Evolutionary conservation across 345 rosid species (phyloP).

Genomic region (Salix suchowensis): DNA sequence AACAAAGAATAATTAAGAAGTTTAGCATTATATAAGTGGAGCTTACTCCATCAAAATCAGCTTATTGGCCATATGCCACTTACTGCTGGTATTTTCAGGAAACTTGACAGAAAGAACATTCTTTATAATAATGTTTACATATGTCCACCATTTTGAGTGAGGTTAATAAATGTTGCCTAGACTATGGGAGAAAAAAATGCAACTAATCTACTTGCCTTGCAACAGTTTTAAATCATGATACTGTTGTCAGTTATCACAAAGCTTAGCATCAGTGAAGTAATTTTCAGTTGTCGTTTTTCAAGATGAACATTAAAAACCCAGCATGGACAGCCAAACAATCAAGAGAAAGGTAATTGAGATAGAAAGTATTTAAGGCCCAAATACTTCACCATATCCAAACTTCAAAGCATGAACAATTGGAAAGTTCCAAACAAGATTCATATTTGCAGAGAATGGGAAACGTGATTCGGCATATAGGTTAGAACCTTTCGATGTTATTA

Average conservation of each 20-base stretch:
- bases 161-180: not conserved
- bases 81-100: not conserved
- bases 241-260: not conserved
- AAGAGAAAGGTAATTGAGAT: not conserved
- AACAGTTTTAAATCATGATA: not conserved
- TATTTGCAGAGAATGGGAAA: not conserved
- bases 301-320: not conserved
- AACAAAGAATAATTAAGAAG: not conserved
- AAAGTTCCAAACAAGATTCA: not conserved
- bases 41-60: not conserved
- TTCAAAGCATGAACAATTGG: not conserved
- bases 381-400: not conserved
- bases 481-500: not conserved
- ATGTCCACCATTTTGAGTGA: not conserved
- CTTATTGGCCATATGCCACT: not conserved
- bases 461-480: not conserved
- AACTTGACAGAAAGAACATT: not conserved
- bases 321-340: no score
- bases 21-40: not conserved
- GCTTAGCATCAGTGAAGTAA: not conserved
- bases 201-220: not conserved
- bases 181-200: not conserved
- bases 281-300: not conserved
- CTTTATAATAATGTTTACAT: no score
- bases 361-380: not conserved